These are phyloP conservation scores for Amanita rimosa DNA, from an alignment of 768 basidiomycete genomes.

Conservation along the genomic window DNA sequence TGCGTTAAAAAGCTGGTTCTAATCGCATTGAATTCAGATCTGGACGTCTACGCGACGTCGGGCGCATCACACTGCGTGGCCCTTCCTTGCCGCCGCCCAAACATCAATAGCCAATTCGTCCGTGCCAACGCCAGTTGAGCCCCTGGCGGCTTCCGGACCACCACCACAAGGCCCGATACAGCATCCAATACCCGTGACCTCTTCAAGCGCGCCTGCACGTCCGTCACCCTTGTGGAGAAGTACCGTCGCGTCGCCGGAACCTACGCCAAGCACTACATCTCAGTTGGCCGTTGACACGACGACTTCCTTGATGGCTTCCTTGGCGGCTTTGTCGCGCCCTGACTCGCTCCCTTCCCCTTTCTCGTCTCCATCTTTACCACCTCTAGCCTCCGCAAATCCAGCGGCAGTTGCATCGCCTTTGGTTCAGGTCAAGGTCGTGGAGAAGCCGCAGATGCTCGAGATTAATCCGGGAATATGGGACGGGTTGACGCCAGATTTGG, in stretches of 20 bases:
- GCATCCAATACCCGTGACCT: neutral
- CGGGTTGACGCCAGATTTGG: conserved; percentile 84
- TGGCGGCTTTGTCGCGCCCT: conserved; percentile 7
- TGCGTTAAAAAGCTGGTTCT: neutral
- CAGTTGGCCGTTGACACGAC: conserved; percentile 7
- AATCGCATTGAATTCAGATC: conserved; percentile 38
- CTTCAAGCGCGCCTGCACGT: neutral
- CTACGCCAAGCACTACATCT: neutral
- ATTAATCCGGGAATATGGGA: conserved; percentile 99
- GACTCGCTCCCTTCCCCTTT: conserved; percentile 3
- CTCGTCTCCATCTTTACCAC: conserved; percentile 6
- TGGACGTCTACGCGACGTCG: conserved; percentile 95
- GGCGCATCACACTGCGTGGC: conserved; percentile 95
- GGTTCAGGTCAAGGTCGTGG: conserved; percentile 68
- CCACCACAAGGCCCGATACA: neutral
- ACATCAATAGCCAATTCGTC: conserved; percentile 10
- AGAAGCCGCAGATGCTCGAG: conserved; percentile 95
- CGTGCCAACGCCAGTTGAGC: conserved; percentile 3
- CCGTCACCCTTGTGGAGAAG: neutral
- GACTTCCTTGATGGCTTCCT: too few species aligned
- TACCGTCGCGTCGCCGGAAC: neutral
- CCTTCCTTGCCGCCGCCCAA: conserved; percentile 49
- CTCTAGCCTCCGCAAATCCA: conserved; percentile 13
- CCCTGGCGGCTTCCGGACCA: neutral
- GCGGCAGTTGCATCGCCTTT: conserved; percentile 11